These are phyloP conservation scores for Acacia melanoxylon DNA, from an alignment of 306 rosid species.

Conservation along the genomic window DNA sequence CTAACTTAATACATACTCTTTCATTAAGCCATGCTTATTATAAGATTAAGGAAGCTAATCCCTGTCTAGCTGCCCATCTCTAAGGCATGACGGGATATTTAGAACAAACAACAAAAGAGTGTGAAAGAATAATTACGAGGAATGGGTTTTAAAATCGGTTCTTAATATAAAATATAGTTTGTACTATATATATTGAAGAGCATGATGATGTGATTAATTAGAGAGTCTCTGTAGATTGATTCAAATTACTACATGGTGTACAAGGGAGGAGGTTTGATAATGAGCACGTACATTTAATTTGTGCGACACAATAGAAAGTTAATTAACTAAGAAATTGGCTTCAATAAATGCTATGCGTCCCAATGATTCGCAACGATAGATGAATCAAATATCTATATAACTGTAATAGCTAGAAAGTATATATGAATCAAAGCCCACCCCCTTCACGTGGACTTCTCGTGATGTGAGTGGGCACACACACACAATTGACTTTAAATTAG, in stretches of 20 bases:
- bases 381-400: conserved; percentile 22
- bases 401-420: background rate
- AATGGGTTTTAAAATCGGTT: background rate
- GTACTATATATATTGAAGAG: no score
- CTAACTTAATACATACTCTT: background rate
- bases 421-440: conserved; percentile 28
- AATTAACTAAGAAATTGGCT: background rate
- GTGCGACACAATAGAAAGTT: background rate
- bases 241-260: no score
- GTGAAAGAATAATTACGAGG: background rate
- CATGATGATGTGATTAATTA: no score
- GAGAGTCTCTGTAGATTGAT: background rate
- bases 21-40: background rate
- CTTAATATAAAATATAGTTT: no score
- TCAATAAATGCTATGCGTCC: background rate
- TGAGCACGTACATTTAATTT: background rate
- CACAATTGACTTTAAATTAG: conserved; percentile 12
- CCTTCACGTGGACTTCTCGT: conserved; percentile 96
- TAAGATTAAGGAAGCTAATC: background rate
- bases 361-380: conserved; percentile 45
- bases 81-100: no score
- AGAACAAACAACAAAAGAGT: background rate
- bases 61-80: background rate
- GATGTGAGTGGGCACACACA: conserved; percentile 38
- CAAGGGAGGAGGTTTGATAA: background rate